A percentile compares a stretch with the other conserved stretches of the same genome.
These are phyloP conservation scores for Solanum bulbocastanum DNA, from an alignment of 257 asterid species.

Conservation along the genomic window DNA sequence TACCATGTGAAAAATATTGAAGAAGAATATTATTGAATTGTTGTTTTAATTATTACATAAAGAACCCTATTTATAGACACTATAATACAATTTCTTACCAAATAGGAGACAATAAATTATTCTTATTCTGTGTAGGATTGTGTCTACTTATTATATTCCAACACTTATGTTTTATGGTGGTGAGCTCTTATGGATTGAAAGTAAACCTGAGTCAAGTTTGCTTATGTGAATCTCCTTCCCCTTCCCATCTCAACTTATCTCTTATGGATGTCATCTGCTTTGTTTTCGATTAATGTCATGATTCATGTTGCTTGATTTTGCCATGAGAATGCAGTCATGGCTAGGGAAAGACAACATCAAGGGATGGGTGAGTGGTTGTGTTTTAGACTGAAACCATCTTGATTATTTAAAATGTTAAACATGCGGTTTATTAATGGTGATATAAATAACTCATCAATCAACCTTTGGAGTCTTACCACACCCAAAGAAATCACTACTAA, in stretches of 20 bases:
- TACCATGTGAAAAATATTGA: too few relatives aligned
- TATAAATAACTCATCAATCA: too few relatives aligned
- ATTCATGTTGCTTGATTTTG: not conserved
- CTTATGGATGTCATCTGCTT: not conserved
- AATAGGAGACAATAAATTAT: too few relatives aligned
- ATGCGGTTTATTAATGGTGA: not conserved
- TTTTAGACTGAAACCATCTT: not conserved
- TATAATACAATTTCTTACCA: too few relatives aligned
- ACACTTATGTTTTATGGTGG: not conserved
- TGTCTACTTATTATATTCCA: too few relatives aligned
- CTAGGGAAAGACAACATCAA: not conserved
- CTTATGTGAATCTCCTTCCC: not conserved
- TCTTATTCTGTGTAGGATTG: too few relatives aligned
- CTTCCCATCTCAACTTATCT: not conserved
- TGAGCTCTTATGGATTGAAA: not conserved
- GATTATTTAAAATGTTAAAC: not conserved
- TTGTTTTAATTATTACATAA: too few relatives aligned
- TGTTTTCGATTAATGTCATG: not conserved
- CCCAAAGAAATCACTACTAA: too few relatives aligned
- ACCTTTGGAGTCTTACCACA: not conserved
- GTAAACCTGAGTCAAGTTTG: not conserved
- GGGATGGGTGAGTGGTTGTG: not conserved
- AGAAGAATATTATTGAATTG: too few relatives aligned
- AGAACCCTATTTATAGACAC: too few relatives aligned
- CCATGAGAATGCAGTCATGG: not conserved